A percentile compares a stretch with the other conserved stretches of the same genome.
Conservation (phyloP, 192 early-diverging fungal genomes). For the Backusella parvicylindrica region DNA sequence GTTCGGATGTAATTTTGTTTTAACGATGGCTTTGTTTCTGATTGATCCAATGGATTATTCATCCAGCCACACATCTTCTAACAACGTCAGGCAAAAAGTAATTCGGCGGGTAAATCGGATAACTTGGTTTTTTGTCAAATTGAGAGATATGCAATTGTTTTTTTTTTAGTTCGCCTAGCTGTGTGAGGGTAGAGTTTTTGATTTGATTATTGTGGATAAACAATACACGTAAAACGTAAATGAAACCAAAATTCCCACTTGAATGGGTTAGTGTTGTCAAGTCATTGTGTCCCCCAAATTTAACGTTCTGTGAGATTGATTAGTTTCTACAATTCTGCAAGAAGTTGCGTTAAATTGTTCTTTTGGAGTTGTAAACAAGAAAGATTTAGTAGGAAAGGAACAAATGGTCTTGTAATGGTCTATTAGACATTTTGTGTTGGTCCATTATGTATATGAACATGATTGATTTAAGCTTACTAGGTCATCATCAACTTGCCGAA, state of each 20-base stretch:
- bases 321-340: constrained; percentile 28
- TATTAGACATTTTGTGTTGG: too few relatives aligned
- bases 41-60: constrained; percentile 20
- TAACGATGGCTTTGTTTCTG: not conserved
- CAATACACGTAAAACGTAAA: constrained; percentile 27
- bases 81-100: constrained; percentile 12
- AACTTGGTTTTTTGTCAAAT: constrained; percentile 37
- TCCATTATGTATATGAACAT: too few relatives aligned
- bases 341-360: constrained; percentile 30
- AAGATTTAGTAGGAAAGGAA: constrained; percentile 26
- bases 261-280: constrained; percentile 24
- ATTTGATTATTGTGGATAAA: constrained; percentile 34
- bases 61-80: constrained; percentile 17
- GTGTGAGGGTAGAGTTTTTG: constrained; percentile 20
- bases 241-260: constrained; percentile 22
- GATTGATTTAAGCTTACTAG: constrained; percentile 16
- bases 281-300: constrained; percentile 33
- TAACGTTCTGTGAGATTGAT: constrained; percentile 23
- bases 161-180: constrained; percentile 26
- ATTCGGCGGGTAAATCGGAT: constrained; percentile 22
- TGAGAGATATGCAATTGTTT: constrained; percentile 10
- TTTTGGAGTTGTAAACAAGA: constrained; percentile 26
- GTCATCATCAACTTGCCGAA: constrained; percentile 1
- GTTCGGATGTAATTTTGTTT: not conserved
- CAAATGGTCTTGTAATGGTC: constrained; percentile 31